Base-by-base conservation (phyloP, 2,329 filamentous ascomycete genomes). In the Ophiostoma perfectum region DNA sequence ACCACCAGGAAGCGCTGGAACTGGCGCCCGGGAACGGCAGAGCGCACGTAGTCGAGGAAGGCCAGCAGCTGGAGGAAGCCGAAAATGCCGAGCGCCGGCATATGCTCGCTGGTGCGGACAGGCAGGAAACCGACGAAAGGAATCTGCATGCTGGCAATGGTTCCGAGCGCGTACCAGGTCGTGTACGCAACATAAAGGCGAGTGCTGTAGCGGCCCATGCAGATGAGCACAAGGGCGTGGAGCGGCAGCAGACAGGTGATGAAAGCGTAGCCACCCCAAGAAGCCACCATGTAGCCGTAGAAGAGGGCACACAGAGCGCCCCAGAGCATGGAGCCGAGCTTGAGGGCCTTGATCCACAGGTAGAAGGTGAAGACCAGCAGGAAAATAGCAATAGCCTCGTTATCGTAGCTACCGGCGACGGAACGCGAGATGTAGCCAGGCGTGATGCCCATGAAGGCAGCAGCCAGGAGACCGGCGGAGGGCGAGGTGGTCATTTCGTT, bases 211-310 rank as follows among this genome's bases (percentile, higher is more conserved):
- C 95, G 85, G 66, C 96, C 96, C 94, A 99, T 99, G 81, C 90
- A 92, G 76, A 99, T 90, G 73, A 99, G 84, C 64, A 97, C 92
- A 74, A 99, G 93, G 7, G 92, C 89, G 79, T 99, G 95, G 73
- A 99, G 86, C 49, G 95, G 95, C 70, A 99, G 88, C 80, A 99
- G 82, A 78, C 96, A 97, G 71, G 96, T 99, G 77, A 99, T 99
- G 86, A 99, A 99, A 75, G 97, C 95, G 79, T 99, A 99, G 77
- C 95, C 95, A 84, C 95, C 95, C 95, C 95, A 99, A 18, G 96
- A 96, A 65, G 94, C 95, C 72, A 99, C 95, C 95, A 99, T 99
- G 87, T 99, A 99, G 76, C 95, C 95, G 80, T 99, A 99, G 81
- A 96, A 98, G 68, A 99, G 84, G 60, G 95, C 95, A 74, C 93